phyloP scores from a whole-genome alignment of 2,329 filamentous ascomycete species.

The Echinosphaeria canescens region DNA sequence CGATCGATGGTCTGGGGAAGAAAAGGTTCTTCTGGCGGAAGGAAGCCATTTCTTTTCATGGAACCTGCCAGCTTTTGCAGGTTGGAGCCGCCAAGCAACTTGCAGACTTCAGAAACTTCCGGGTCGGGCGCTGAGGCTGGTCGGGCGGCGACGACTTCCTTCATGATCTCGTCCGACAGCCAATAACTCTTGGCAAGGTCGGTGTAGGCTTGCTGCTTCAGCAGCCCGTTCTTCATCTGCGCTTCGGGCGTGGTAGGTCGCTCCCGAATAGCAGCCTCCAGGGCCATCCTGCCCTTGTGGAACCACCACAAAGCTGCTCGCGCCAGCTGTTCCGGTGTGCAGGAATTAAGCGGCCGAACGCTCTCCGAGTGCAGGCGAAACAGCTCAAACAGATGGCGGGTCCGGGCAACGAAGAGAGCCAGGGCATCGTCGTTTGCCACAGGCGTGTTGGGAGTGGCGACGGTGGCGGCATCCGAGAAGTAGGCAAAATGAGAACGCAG shows the following conservation, averaged over 20 bases:
- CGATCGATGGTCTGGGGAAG: conserved; percentile 65
- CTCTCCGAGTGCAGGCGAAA: conserved; percentile 63
- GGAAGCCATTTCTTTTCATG: conserved; percentile 65
- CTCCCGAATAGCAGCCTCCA: conserved; percentile 52
- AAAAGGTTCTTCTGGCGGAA: conserved; percentile 46
- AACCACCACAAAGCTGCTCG: conserved; percentile 80
- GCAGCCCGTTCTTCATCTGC: conserved; percentile 28
- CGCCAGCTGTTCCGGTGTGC: conserved; percentile 43
- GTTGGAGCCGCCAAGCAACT: conserved; percentile 39
- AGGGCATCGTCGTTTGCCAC: conserved; percentile 49
- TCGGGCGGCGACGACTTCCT: conserved; percentile 21
- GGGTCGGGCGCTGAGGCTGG: no score
- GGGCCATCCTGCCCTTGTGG: conserved; percentile 51
- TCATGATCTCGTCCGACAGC: conserved; percentile 38
- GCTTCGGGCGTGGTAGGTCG: conserved; percentile 30
- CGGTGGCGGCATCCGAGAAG: no score
- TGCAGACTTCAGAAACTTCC: conserved; percentile 20
- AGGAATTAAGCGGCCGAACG: conserved; percentile 40
- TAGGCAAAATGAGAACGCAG: no score
- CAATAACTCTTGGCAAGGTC: conserved; percentile 75
- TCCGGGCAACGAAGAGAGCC: conserved; percentile 45
- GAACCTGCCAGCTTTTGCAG: conserved; percentile 57
- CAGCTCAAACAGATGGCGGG: conserved; percentile 51
- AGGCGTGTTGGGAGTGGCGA: no score
- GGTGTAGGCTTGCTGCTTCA: conserved; percentile 58